phyloP scores from a whole-genome alignment of 805 yeast species.

The Pichia scutulata region DNA sequence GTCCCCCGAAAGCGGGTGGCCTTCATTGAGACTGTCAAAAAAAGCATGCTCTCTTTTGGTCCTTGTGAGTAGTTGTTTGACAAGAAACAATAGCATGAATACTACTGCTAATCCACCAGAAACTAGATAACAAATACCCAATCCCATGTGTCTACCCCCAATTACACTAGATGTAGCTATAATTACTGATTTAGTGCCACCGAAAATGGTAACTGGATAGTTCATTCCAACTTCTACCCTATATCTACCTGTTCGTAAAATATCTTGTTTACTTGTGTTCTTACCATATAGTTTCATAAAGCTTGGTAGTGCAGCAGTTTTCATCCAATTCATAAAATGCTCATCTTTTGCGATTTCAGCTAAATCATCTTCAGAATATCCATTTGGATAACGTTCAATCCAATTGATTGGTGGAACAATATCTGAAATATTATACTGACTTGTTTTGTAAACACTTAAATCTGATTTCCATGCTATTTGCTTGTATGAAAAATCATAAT shows the following conservation, averaged over 20 bases:
- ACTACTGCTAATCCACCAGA: constrained; percentile 72
- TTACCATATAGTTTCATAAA: constrained; percentile 78
- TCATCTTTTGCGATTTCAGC: constrained; percentile 76
- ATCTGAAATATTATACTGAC: constrained; percentile 56
- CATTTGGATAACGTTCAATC: constrained; percentile 71
- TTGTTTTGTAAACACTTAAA: constrained; percentile 59
- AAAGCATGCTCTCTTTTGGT: constrained; percentile 25
- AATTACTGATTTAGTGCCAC: constrained; percentile 83
- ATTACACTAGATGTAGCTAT: constrained; percentile 73
- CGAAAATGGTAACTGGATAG: constrained; percentile 75
- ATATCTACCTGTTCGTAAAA: constrained; percentile 59
- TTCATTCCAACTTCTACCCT: constrained; percentile 59
- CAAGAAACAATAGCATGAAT: constrained; percentile 66
- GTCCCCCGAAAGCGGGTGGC: constrained; percentile 1
- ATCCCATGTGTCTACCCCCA: constrained; percentile 80
- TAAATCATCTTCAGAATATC: constrained; percentile 75
- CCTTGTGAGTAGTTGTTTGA: constrained; percentile 63
- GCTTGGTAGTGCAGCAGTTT: constrained; percentile 88
- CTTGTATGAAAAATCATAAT: constrained; percentile 36
- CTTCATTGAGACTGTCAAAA: constrained; percentile 20
- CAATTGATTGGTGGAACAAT: constrained; percentile 95
- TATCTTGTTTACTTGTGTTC: constrained; percentile 44
- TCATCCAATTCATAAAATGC: constrained; percentile 94
- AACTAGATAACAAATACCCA: constrained; percentile 79
- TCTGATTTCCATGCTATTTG: constrained; percentile 88